Percentiles rank a stretch among this genome's conserved stretches.
phyloP scores from a whole-genome alignment of 306 rosid genomes.

The Castanea sativa region DNA sequence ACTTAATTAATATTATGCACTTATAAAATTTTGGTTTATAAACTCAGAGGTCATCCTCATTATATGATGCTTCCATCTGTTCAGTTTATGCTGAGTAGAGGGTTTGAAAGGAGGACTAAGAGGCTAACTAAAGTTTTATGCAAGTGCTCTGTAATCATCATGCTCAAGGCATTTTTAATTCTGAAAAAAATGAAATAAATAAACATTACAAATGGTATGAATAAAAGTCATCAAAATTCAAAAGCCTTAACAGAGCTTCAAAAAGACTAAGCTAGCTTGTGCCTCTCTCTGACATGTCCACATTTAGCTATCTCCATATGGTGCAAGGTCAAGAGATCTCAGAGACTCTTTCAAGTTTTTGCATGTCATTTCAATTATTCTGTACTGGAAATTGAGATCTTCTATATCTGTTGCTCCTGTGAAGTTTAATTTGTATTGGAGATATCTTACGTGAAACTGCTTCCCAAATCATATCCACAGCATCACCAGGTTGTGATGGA shows the following conservation, averaged over 20 bases:
- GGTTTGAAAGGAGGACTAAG: neutral
- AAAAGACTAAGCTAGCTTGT: neutral
- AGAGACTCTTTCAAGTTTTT: conserved; percentile 12
- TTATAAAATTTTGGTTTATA: too few species aligned
- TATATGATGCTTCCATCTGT: neutral
- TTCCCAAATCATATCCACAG: conserved; percentile 83
- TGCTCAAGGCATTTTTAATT: neutral
- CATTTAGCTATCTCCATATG: neutral
- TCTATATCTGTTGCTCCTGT: conserved; percentile 60
- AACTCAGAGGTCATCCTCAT: neutral
- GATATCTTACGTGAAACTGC: conserved; percentile 62
- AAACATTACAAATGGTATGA: neutral
- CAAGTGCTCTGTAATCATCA: neutral
- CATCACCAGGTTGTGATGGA: conserved; percentile 72
- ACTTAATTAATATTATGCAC: neutral
- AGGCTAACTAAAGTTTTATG: neutral
- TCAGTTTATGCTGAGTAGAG: neutral
- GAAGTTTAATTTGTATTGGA: conserved; percentile 34
- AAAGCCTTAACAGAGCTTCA: neutral
- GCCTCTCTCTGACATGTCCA: conserved; percentile 18
- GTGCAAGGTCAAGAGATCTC: conserved; percentile 17
- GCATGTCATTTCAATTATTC: conserved; percentile 23
- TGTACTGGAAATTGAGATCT: conserved; percentile 47
- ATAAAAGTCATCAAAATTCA: neutral
- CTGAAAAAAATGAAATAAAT: neutral